Evolutionary conservation across 805 yeast genomes (phyloP).

Genomic region (Maudiozyma bulderi): DNA sequence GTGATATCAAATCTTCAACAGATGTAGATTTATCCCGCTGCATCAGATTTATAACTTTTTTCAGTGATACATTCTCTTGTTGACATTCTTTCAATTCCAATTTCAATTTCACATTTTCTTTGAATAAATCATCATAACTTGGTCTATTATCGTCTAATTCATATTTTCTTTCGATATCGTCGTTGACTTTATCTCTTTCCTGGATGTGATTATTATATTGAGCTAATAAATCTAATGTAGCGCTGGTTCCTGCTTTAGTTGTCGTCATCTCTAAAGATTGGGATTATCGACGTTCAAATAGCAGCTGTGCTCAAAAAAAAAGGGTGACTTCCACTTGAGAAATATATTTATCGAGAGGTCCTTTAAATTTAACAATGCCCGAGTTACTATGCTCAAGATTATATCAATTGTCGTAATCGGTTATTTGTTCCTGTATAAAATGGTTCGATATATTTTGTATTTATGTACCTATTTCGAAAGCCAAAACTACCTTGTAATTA

Average conservation of each 20-base stretch:
- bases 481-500: no score
- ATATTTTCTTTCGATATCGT: conserved; percentile 18
- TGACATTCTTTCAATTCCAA: conserved; percentile 20
- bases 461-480: no score
- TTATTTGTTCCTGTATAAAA: no score
- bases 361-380: no score
- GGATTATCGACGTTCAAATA: no score
- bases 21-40: conserved; percentile 6
- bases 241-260: background rate
- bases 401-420: no score
- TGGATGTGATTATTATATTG: conserved; percentile 24
- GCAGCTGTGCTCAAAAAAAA: no score
- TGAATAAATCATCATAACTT: conserved; percentile 23
- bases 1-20: conserved; percentile 5
- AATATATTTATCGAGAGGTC: no score
- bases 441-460: no score
- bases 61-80: conserved; percentile 17
- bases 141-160: conserved; percentile 10
- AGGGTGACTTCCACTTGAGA: no score
- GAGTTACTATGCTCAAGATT: no score
- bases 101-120: conserved; percentile 24
- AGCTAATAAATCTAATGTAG: conserved; percentile 21
- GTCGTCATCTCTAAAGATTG: background rate
- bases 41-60: conserved; percentile 7
- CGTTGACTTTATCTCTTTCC: conserved; percentile 22